Percentiles rank a stretch among this genome's conserved stretches.
These are phyloP conservation scores for Stachybotrys chlorohalonatus DNA, from an alignment of 2,329 filamentous ascomycete genomes.

Conservation along the genomic window DNA sequence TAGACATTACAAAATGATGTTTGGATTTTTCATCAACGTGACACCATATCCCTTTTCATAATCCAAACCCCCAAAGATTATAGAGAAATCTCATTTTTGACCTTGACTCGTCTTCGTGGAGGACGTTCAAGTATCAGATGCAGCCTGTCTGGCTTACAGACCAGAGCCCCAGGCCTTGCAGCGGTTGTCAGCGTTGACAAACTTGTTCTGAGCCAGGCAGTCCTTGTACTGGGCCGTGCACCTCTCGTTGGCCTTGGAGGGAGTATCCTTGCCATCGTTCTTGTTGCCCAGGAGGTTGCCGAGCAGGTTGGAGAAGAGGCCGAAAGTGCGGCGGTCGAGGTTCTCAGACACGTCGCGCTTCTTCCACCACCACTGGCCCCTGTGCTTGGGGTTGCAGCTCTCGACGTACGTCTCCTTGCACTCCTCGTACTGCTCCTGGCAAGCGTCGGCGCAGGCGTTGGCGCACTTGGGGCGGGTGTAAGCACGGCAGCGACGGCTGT, in stretches of 20 bases:
- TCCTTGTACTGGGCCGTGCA: constrained; percentile 41
- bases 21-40: not conserved
- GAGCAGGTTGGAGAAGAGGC: constrained; percentile 4
- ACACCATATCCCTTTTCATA: not conserved
- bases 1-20: not conserved
- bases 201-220: constrained; percentile 33
- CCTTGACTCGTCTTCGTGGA: no score
- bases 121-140: no score
- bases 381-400: constrained; percentile 31
- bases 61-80: not conserved
- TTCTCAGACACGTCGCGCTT: not conserved
- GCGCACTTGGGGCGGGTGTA: constrained; percentile 28
- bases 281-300: constrained; percentile 1
- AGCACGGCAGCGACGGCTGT: constrained; percentile 32
- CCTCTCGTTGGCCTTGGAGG: constrained; percentile 25
- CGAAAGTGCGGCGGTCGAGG: not conserved
- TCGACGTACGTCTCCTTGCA: constrained; percentile 40
- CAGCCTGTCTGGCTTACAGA: constrained; percentile 4
- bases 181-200: constrained; percentile 24
- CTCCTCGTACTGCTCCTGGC: constrained; percentile 40
- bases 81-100: not conserved
- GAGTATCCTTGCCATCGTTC: constrained; percentile 17
- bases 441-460: constrained; percentile 41
- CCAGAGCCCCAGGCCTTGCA: constrained; percentile 27
- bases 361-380: constrained; percentile 4